Base-by-base conservation (phyloP, 1,284 basidiomycete genomes). In the Volvariella surrecta region DNA sequence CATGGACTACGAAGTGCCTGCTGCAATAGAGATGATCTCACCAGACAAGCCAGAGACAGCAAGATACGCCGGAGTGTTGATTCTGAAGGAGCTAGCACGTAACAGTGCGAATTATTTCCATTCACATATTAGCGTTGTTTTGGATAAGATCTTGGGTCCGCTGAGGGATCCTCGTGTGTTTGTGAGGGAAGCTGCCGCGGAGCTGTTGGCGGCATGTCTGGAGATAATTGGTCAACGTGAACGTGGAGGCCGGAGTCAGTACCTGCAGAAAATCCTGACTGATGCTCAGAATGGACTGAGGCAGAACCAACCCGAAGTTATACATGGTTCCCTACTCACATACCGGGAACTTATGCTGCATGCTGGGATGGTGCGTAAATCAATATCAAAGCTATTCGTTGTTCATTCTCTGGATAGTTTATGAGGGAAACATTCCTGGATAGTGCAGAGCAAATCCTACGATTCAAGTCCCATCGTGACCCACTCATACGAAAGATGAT, bases 321-420 rank as follows among this genome's bases (percentile, higher is more conserved):
- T 98, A 35, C 92, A 99, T 52, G 96, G 95, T 1, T 94, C 90
- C 15, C 60, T 99, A 30, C 71, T 99, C 43, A 95, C 93, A 9
- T 92, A 94, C 60, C 83, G 92, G 42, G 90, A 96, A 58, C 73
- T 99, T 24, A 67, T 99, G 10, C 74, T 95, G 45, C 90, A 97
- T 60, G 94, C 92, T 28, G 91, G 92, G 52, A 90, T 93, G 75
- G 92, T 93, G 49, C 49, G 66, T 57, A 19, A 22, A 45, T 32
- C n/a, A 11, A 30, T 31, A 46, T 15, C 38, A 32, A 24, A 32
- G 18, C 32, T 43, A 18, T 31, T 50, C 15, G 44, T 41, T 40
- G 42, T 32, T 51, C 11, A 48, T 39, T 19, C 17, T 32, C 22
- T n/a, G n/a, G 45, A 17, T 53, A 93, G 89, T 97, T 95, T 54